A percentile compares a stretch with the other conserved stretches of the same genome.
These are phyloP conservation scores for Cicer judaicum DNA, from an alignment of 306 rosid species.

Conservation along the genomic window DNA sequence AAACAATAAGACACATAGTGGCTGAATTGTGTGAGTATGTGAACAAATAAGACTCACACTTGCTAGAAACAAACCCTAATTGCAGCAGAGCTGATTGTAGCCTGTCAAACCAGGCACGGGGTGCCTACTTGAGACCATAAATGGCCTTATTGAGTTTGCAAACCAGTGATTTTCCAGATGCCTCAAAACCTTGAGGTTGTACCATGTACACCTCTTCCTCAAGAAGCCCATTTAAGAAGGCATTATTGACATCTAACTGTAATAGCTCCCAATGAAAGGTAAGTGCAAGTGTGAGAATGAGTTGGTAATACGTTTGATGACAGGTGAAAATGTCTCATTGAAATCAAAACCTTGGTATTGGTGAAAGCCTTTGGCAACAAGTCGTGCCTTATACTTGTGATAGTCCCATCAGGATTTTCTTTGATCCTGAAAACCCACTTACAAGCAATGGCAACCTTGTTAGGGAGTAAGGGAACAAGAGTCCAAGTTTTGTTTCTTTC, in stretches of 20 bases:
- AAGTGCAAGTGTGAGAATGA: not conserved
- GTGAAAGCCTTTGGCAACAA: too few relatives aligned
- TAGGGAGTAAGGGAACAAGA: not conserved
- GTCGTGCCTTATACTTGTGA: not conserved
- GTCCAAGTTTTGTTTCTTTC: not conserved
- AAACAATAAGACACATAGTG: not conserved
- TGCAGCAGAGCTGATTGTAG: not conserved
- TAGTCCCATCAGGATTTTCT: not conserved
- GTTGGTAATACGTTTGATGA: not conserved
- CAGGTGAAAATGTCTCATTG: not conserved
- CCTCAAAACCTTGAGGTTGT: not conserved
- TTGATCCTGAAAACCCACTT: not conserved
- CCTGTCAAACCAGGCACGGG: not conserved
- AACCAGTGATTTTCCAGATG: not conserved
- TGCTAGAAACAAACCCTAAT: not conserved
- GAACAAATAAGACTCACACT: not conserved
- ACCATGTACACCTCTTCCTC: not conserved
- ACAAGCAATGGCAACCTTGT: not conserved
- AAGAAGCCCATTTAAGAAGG: not conserved
- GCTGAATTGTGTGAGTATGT: not conserved
- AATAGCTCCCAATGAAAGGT: not conserved
- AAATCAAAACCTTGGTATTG: not conserved
- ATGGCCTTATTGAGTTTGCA: not conserved
- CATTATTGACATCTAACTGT: not conserved
- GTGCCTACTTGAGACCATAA: not conserved